Percentiles rank a stretch among this genome's conserved stretches.
These are phyloP conservation scores for Acacia crassicarpa DNA, from an alignment of 306 rosid genomes.

Conservation along the genomic window DNA sequence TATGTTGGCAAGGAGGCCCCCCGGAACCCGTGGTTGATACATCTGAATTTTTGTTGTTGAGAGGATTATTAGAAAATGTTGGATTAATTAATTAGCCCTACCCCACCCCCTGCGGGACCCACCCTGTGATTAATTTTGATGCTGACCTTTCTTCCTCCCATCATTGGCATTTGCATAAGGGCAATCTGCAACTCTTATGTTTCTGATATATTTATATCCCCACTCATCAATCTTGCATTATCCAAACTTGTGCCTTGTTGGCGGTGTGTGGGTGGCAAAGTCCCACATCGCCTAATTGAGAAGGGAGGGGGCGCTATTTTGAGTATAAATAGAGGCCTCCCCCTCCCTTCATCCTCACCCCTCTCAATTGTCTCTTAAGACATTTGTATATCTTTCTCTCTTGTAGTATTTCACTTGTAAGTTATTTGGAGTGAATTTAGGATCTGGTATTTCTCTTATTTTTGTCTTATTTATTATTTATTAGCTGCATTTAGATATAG, in stretches of 20 bases:
- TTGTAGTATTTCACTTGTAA: no score
- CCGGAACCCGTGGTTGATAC: not conserved
- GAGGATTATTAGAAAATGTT: not conserved
- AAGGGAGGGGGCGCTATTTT: no score
- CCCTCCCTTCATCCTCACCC: no score
- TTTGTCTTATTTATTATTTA: no score
- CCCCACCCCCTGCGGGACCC: conserved; percentile 13
- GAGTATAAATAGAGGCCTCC: no score
- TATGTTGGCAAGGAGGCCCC: not conserved
- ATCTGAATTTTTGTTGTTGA: conserved; percentile 28
- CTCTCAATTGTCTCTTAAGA: no score
- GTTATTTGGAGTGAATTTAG: no score
- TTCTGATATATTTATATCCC: conserved; percentile 4
- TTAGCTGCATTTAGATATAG: no score
- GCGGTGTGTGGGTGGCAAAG: no score
- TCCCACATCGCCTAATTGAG: no score
- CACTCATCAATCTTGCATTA: conserved; percentile 14
- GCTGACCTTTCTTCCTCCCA: conserved; percentile 31
- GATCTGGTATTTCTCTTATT: no score
- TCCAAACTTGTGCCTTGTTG: not conserved
- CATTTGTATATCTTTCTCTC: no score
- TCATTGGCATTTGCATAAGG: conserved; percentile 2
- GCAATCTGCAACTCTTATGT: conserved; percentile 23
- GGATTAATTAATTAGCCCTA: not conserved
- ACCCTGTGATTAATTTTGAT: conserved; percentile 31